Evolutionary conservation across 352 stramenopile genomes (phyloP), one percentile per base, ranked within the genome.

Genomic region (Phytophthora boehmeriae): DNA sequence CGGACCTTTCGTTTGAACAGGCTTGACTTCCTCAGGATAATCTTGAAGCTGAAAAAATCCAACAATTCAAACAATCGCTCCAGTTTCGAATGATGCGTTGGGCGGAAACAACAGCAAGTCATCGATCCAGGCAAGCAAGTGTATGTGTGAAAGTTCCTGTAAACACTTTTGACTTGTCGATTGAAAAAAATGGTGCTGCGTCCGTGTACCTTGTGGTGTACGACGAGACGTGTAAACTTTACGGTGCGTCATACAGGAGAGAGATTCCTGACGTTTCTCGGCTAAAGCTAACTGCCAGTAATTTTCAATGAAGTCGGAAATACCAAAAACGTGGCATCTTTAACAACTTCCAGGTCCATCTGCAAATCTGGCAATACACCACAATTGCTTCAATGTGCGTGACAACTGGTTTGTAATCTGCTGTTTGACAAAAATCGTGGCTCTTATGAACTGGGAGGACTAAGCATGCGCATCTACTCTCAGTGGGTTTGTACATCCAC

Each of bases 101-200:
- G 35, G 11, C 2, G 61, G 62, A 45, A 65, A 75, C 0, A 75
- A 25, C 0, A 79, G 54, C 2, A 78, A 28, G 41, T 73, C 57
- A 25, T 75, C 68, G 13, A 80, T 71, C 59, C 68, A 81, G 1
- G 69, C 48, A 11, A 81, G n/a, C 11, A 76, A 27, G 32, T 65
- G 30, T 16, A 58, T 17, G 32, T 68, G 36, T 10, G 59, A 38
- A 14, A 68, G 16, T 32, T 50, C 45, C 17, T 52, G 4, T 1
- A 63, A 20, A 22, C 53, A 68, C 14, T 54, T 58, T 19, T 68
- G 46, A 20, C 63, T 68, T 9, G 53, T 63, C 8, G 47, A 3
- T 42, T 77, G 58, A 35, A 72, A 72, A 20, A 73, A 53, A 5
- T 68, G 46, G 71, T 49, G 19, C 47, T 56, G 11, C 28, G 61